These are phyloP conservation scores for Daldinia grandis DNA, from an alignment of 495 filamentous ascomycete species.

Conservation along the genomic window DNA sequence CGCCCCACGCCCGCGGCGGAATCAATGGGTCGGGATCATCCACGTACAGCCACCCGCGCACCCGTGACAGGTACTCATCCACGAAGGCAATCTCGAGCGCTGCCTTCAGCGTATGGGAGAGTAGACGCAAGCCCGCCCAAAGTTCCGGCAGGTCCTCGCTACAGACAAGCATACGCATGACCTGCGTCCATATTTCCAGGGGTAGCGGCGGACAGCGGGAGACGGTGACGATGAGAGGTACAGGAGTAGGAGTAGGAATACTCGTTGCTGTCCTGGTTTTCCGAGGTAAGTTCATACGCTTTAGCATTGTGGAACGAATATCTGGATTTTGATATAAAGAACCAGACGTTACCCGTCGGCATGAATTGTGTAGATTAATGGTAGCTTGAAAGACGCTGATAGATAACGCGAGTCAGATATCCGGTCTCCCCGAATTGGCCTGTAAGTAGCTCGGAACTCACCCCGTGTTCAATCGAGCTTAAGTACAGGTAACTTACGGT, in stretches of 20 bases:
- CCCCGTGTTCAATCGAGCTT: not conserved
- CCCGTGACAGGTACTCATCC: conserved; percentile 25
- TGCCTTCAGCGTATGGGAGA: conserved; percentile 28
- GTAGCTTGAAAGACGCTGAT: not conserved
- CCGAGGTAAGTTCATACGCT: conserved; percentile 21
- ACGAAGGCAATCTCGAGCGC: conserved; percentile 29
- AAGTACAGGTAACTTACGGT: too few species aligned
- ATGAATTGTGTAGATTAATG: not conserved
- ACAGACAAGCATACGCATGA: conserved; percentile 23
- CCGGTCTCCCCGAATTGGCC: not conserved
- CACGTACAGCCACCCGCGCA: conserved; percentile 29
- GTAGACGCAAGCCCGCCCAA: conserved; percentile 20
- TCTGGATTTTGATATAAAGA: not conserved
- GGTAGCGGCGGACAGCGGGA: conserved; percentile 31
- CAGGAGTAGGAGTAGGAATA: not conserved
- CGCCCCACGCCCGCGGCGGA: not conserved
- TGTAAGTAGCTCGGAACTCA: not conserved
- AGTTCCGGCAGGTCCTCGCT: conserved; percentile 21
- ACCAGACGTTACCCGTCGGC: not conserved
- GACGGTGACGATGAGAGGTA: not conserved
- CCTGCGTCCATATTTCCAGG: conserved; percentile 34
- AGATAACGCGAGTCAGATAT: conserved; percentile 3
- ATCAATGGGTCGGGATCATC: conserved; percentile 9
- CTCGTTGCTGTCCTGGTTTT: not conserved
- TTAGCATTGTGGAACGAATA: not conserved